Evolutionary conservation across 257 asterid species (phyloP), one percentile per base, ranked within the genome.

Genomic region (Capsicum baccatum): DNA sequence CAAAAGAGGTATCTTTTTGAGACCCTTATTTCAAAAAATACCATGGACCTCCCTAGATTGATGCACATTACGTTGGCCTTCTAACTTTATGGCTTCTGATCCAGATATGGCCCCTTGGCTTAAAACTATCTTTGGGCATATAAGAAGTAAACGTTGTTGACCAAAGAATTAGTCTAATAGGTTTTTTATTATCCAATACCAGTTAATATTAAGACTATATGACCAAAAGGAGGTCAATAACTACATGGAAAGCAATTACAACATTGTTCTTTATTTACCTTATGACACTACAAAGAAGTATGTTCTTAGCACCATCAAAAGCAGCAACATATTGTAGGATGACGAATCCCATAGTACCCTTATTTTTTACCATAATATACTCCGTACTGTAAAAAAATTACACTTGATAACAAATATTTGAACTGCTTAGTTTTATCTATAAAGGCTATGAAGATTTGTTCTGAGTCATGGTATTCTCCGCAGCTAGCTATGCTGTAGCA

Each of bases 391-490:
- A 76, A 52, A 7, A 76, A 39, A 78, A 78, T 2, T 78, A 78
- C 15, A 52, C 48, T 50, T 52, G 64, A 78, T 14, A 78, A 26
- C 16, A 78, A 33, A 26, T 78, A 50, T 5, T 78, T 78, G 16
- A 33, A 54, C 33, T 1, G 39, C 42, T 70, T 9, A 3, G 60
- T 62, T 47, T 19, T 59, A 16, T 66, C 79, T 85, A 50, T 60
- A 58, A 39, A n/a, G 76, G 74, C 57, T 87, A 86, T 79, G 89
- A 64, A 74, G 60, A 83, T 47, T 84, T 82, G 80, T 68, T 82
- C 71, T 88, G 93, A 42, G 85, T 91, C 42, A 82, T 70, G 78
- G 84, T 84, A 70, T 48, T 86, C 47, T 92, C 96, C 0, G 86
- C 16, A 10, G 88, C 82, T 48, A 85, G 26, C 66, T 89, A 92